Evolutionary conservation across 2,329 filamentous ascomycete genomes (phyloP).

Genomic region (Dichotomopilus funicola): DNA sequence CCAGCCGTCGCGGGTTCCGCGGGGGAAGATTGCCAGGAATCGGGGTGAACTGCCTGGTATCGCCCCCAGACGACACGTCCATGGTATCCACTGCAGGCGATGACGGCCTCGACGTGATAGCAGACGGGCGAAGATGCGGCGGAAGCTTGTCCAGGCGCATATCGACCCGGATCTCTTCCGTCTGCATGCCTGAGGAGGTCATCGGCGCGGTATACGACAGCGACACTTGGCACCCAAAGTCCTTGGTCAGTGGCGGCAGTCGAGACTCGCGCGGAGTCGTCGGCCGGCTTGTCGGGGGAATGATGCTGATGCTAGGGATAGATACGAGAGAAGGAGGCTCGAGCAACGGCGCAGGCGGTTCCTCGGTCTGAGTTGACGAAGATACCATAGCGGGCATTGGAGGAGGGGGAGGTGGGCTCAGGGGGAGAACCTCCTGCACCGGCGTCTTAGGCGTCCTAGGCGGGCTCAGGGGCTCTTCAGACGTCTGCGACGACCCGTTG

Average conservation of each 20-base stretch:
- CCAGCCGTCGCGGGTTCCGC: slow-evolving; percentile 53
- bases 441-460: slow-evolving; percentile 57
- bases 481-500: slow-evolving; percentile 57
- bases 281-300: slow-evolving; percentile 81
- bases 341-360: slow-evolving; percentile 30
- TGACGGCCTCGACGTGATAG: slow-evolving; percentile 56
- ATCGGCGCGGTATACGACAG: slow-evolving; percentile 45
- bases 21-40: slow-evolving; percentile 50
- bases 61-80: slow-evolving; percentile 26
- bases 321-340: slow-evolving; percentile 32
- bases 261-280: slow-evolving; percentile 66
- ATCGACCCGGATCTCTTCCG: slow-evolving; percentile 83
- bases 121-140: slow-evolving; percentile 70
- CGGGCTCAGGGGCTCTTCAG: slow-evolving; percentile 56
- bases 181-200: slow-evolving; percentile 61
- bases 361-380: slow-evolving; percentile 58
- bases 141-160: slow-evolving; percentile 68
- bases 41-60: slow-evolving; percentile 43
- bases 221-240: slow-evolving; percentile 73
- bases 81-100: slow-evolving; percentile 40
- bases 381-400: slow-evolving; percentile 39
- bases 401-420: slow-evolving; percentile 18
- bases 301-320: slow-evolving; percentile 84
- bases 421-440: slow-evolving; percentile 34
- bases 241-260: slow-evolving; percentile 76